Percentiles rank a stretch among this genome's conserved stretches.
These are phyloP conservation scores for Ceratobasidium sp. DNA, from an alignment of 1,284 basidiomycete species.

Conservation along the genomic window DNA sequence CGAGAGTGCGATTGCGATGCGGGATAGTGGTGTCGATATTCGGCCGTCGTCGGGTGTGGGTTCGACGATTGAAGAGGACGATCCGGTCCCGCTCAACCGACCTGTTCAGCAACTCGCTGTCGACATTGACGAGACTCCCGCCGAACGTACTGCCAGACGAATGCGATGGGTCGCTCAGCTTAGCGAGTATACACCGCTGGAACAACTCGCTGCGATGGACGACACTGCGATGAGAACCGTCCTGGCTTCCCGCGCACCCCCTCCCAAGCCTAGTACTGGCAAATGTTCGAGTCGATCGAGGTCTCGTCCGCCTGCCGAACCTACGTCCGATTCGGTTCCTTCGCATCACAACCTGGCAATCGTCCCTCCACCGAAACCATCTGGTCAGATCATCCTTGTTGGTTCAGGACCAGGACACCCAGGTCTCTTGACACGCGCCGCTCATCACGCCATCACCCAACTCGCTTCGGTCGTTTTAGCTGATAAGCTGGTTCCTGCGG, in stretches of 20 bases:
- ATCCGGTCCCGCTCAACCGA: slow-evolving; percentile 76
- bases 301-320: slow-evolving; percentile 50
- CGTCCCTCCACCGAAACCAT: slow-evolving; percentile 44
- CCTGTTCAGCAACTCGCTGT: slow-evolving; percentile 75
- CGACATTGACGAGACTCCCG: slow-evolving; percentile 61
- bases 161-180: slow-evolving; percentile 93
- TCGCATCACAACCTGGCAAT: slow-evolving; percentile 52
- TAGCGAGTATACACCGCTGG: slow-evolving; percentile 93
- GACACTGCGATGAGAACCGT: slow-evolving; percentile 76
- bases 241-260: slow-evolving; percentile 55
- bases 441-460: slow-evolving; percentile 82
- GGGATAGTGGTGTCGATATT: slow-evolving; percentile 34
- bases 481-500: slow-evolving; percentile 96
- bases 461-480: slow-evolving; percentile 89
- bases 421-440: slow-evolving; percentile 88
- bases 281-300: background rate
- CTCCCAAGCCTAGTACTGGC: slow-evolving; percentile 13
- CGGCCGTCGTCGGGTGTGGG: slow-evolving; percentile 41
- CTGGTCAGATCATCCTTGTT: slow-evolving; percentile 85
- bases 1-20: slow-evolving; percentile 52
- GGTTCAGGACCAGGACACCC: slow-evolving; percentile 97
- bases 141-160: slow-evolving; percentile 70
- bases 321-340: slow-evolving; percentile 51
- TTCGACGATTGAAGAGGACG: slow-evolving; percentile 63
- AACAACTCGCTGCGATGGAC: slow-evolving; percentile 78